A percentile compares a stretch with the other conserved stretches of the same genome.
Conservation (phyloP, 2,329 filamentous ascomycete genomes). For the Colletotrichum sp. region DNA sequence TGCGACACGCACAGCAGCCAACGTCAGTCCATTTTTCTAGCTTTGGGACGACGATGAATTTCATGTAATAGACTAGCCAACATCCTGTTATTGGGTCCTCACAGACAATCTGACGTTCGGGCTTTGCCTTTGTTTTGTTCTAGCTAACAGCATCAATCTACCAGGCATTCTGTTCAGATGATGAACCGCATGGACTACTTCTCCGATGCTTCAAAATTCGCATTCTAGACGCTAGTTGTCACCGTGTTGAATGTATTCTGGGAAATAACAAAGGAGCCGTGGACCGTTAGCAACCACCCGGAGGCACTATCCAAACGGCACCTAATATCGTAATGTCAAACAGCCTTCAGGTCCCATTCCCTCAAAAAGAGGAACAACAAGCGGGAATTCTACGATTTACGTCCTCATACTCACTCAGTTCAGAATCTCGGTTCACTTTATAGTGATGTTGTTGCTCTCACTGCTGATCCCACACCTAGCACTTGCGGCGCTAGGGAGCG, state of each 20-base stretch:
- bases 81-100: neutral
- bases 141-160: neutral
- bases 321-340: accelerated
- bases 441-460: neutral
- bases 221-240: neutral
- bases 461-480: neutral
- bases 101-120: neutral
- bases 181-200: neutral
- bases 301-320: neutral
- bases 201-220: neutral
- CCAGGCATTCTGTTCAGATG: neutral
- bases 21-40: neutral
- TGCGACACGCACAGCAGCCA: neutral
- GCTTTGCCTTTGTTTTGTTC: neutral
- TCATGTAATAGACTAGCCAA: neutral
- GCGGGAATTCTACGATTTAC: neutral
- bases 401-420: neutral
- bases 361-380: neutral
- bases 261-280: neutral
- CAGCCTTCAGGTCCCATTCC: neutral
- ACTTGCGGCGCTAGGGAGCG: neutral
- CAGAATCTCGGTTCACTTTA: neutral
- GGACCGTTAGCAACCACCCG: neutral
- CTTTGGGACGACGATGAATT: neutral
- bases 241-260: neutral